Percentiles rank a stretch among this genome's conserved stretches.
Evolutionary conservation across 108 stramenopile species (phyloP).

Genomic region (Epithemia pelagica): DNA sequence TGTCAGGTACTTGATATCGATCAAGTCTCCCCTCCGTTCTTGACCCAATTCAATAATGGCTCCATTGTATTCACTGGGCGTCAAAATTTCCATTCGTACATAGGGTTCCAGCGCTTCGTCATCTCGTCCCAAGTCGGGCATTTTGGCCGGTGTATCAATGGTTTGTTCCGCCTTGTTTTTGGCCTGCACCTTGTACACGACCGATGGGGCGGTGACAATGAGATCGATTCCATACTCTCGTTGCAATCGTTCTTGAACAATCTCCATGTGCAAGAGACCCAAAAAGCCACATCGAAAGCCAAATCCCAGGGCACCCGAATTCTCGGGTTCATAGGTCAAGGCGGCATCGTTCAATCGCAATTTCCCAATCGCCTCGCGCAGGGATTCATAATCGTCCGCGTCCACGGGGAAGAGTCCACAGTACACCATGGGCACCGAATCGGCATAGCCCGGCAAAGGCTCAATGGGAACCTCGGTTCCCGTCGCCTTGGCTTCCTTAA

Average conservation of each 20-base stretch:
- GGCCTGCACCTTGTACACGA: slow-evolving; percentile 84
- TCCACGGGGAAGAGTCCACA: slow-evolving; percentile 94
- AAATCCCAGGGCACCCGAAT: slow-evolving; percentile 84
- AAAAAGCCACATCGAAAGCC: slow-evolving; percentile 96
- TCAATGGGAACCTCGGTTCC: slow-evolving; percentile 39
- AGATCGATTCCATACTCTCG: slow-evolving; percentile 94
- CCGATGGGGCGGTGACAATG: slow-evolving; percentile 96
- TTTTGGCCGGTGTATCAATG: slow-evolving; percentile 89
- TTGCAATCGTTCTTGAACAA: slow-evolving; percentile 91
- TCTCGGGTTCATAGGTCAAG: slow-evolving; percentile 81
- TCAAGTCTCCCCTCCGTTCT: slow-evolving; percentile 77
- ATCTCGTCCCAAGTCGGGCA: slow-evolving; percentile 85
- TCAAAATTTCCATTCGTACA: slow-evolving; percentile 82
- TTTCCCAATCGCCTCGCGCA: slow-evolving; percentile 87
- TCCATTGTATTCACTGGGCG: slow-evolving; percentile 83
- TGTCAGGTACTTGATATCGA: slow-evolving; percentile 93
- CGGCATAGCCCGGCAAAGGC: slow-evolving; percentile 74
- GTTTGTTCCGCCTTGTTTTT: slow-evolving; percentile 39
- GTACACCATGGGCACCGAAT: slow-evolving; percentile 93
- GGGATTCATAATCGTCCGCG: slow-evolving; percentile 86
- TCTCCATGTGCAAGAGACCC: slow-evolving; percentile 98
- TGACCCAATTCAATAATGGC: slow-evolving; percentile 83
- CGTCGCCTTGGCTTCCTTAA: slow-evolving; percentile 40
- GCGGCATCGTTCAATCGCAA: slow-evolving; percentile 93
- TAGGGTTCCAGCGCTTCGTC: slow-evolving; percentile 83